Evolutionary conservation across 1,284 basidiomycete genomes (phyloP).

Genomic region (Ganoderma lingzhi): DNA sequence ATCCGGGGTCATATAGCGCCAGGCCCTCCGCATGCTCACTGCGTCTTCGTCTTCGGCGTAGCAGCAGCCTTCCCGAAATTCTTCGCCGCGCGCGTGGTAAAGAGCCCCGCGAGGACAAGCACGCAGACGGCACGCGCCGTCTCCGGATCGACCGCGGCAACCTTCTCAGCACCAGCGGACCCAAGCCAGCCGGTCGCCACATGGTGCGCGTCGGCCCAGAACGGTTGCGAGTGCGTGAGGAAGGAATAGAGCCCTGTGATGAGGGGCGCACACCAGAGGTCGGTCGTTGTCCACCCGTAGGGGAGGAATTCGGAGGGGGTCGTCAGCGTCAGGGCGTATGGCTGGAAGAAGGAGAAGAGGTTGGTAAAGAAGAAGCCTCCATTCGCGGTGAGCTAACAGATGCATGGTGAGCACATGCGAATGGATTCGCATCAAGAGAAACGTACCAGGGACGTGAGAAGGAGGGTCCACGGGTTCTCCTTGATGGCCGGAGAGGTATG

Average conservation of each 20-base stretch:
- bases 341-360: conserved; percentile 72
- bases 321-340: conserved; percentile 64
- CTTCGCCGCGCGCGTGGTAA: conserved; percentile 62
- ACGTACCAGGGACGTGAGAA: conserved; percentile 72
- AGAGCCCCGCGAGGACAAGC: conserved; percentile 62
- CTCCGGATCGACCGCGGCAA: conserved; percentile 62
- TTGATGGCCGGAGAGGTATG: conserved; percentile 58
- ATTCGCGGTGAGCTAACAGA: conserved; percentile 67
- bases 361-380: conserved; percentile 78
- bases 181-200: conserved; percentile 52
- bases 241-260: conserved; percentile 75
- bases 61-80: conserved; percentile 52
- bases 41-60: conserved; percentile 35
- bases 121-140: conserved; percentile 74
- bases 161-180: conserved; percentile 36
- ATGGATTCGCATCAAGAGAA: conserved; percentile 8
- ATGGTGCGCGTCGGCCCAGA: conserved; percentile 70
- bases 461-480: conserved; percentile 74
- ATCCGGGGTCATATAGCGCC: background rate
- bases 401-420: background rate
- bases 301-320: conserved; percentile 75
- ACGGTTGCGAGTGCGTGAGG: conserved; percentile 80
- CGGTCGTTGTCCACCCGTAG: conserved; percentile 79
- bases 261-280: conserved; percentile 79
- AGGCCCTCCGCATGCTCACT: conserved; percentile 18